A percentile compares a stretch with the other conserved stretches of the same genome.
These are phyloP conservation scores for Myrmaecium sp. DNA, from an alignment of 2,329 filamentous ascomycete species.

Conservation along the genomic window DNA sequence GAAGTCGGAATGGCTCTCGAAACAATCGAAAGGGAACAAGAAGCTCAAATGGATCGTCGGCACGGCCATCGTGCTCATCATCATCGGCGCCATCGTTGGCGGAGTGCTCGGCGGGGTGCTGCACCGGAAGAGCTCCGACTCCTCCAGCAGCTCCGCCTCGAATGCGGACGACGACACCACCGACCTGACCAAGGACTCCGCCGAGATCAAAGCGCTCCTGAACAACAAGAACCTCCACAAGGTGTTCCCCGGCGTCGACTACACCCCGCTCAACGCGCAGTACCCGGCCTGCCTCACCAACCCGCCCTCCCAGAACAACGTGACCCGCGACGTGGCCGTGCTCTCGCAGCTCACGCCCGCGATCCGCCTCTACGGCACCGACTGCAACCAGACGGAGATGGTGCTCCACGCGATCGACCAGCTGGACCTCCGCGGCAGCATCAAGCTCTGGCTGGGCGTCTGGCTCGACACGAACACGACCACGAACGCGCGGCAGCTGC, in stretches of 20 bases:
- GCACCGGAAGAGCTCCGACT: slow-evolving; percentile 28
- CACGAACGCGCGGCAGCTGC: slow-evolving; percentile 67
- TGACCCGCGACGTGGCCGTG: slow-evolving; percentile 80
- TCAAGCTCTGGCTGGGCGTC: slow-evolving; percentile 89
- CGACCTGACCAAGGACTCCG: slow-evolving; percentile 56
- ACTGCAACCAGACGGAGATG: slow-evolving; percentile 97
- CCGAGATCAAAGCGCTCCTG: slow-evolving; percentile 65
- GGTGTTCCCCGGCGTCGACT: slow-evolving; percentile 90
- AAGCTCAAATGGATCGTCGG: slow-evolving; percentile 54
- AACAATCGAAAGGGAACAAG: slow-evolving; percentile 45
- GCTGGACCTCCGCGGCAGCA: slow-evolving; percentile 52
- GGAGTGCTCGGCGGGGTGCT: slow-evolving; percentile 60
- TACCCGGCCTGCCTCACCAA: slow-evolving; percentile 66
- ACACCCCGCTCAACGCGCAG: slow-evolving; percentile 80
- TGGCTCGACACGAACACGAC: slow-evolving; percentile 77
- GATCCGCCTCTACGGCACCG: slow-evolving; percentile 80
- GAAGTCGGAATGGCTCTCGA: slow-evolving; percentile 48
- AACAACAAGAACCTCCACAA: slow-evolving; percentile 72
- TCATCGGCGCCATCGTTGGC: slow-evolving; percentile 55
- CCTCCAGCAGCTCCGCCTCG: slow-evolving; percentile 25
- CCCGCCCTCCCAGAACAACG: slow-evolving; percentile 80
- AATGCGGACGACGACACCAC: slow-evolving; percentile 47
- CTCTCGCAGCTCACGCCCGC: slow-evolving; percentile 80
- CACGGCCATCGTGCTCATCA: slow-evolving; percentile 42
- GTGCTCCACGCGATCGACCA: slow-evolving; percentile 64